phyloP scores from a whole-genome alignment of 345 rosid species.

The Euclidium syriacum region DNA sequence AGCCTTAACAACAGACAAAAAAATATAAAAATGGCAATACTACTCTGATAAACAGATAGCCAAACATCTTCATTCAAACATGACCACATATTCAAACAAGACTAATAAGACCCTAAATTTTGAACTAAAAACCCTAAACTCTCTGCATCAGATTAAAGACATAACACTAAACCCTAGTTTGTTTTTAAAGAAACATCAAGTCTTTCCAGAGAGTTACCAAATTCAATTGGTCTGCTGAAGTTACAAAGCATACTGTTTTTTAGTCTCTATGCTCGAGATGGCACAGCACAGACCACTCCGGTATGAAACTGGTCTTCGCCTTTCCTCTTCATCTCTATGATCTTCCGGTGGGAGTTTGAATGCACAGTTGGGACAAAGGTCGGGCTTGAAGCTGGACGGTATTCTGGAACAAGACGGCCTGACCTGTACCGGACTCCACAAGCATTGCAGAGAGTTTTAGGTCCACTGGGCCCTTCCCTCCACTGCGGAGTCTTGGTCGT shows the following conservation, averaged over 20 bases:
- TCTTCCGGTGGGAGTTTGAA: slow-evolving; percentile 79
- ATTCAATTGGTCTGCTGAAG: slow-evolving; percentile 23
- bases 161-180: slow-evolving; percentile 23
- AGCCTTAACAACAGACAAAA: neutral
- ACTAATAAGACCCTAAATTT: slow-evolving; percentile 8
- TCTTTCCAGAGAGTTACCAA: slow-evolving; percentile 22
- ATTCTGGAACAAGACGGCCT: slow-evolving; percentile 83
- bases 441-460: slow-evolving; percentile 92
- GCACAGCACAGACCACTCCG: neutral
- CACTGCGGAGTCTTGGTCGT: slow-evolving; percentile 83
- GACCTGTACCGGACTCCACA: slow-evolving; percentile 90
- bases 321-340: slow-evolving; percentile 71
- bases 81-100: slow-evolving; percentile 19
- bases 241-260: neutral
- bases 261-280: slow-evolving; percentile 15
- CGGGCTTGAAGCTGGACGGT: slow-evolving; percentile 89
- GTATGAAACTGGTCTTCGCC: slow-evolving; percentile 12
- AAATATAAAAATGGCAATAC: neutral
- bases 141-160: slow-evolving; percentile 14
- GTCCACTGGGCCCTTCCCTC: slow-evolving; percentile 93
- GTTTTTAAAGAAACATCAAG: neutral
- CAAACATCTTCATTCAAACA: slow-evolving; percentile 3
- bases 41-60: slow-evolving; percentile 16
- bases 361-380: slow-evolving; percentile 60
- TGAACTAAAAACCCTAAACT: slow-evolving; percentile 14